Percentiles rank a stretch among this genome's conserved stretches.
These are phyloP conservation scores for Circinella umbellata DNA, from an alignment of 371 early-diverging fungal genomes.

Conservation along the genomic window DNA sequence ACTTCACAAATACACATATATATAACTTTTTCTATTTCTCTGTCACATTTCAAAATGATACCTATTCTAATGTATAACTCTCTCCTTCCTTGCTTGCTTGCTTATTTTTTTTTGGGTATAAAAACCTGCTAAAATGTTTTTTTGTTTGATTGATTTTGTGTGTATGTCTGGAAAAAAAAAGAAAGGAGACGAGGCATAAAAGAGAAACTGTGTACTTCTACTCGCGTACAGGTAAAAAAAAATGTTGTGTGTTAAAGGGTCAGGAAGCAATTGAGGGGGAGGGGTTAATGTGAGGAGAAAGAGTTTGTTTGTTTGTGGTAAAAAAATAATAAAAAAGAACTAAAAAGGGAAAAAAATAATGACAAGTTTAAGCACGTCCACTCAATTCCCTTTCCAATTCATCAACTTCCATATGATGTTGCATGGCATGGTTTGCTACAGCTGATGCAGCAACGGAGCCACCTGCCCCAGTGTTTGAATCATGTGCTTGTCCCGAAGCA, in stretches of 20 bases:
- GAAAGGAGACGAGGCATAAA: conserved; percentile 1
- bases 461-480: conserved; percentile 28
- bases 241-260: not conserved
- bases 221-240: conserved; percentile 5
- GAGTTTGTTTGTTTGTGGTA: too few relatives aligned
- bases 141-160: conserved; percentile 2
- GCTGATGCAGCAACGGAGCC: conserved; percentile 31
- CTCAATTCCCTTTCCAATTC: conserved; percentile 65
- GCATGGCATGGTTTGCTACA: conserved; percentile 24
- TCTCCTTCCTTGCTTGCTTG: not conserved
- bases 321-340: not conserved
- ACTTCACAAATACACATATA: too few relatives aligned
- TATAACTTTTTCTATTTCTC: too few relatives aligned
- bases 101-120: not conserved
- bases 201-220: conserved; percentile 10
- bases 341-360: not conserved
- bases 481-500: conserved; percentile 22
- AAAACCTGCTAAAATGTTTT: conserved; percentile 5
- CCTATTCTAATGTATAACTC: not conserved
- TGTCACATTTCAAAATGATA: not conserved
- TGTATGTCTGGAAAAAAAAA: not conserved
- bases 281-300: not conserved
- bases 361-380: conserved; percentile 40
- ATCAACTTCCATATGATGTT: conserved; percentile 58
- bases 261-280: too few relatives aligned